phyloP scores from a whole-genome alignment of 2,329 filamentous ascomycete species.

The Rhynchosporium graminicola region DNA sequence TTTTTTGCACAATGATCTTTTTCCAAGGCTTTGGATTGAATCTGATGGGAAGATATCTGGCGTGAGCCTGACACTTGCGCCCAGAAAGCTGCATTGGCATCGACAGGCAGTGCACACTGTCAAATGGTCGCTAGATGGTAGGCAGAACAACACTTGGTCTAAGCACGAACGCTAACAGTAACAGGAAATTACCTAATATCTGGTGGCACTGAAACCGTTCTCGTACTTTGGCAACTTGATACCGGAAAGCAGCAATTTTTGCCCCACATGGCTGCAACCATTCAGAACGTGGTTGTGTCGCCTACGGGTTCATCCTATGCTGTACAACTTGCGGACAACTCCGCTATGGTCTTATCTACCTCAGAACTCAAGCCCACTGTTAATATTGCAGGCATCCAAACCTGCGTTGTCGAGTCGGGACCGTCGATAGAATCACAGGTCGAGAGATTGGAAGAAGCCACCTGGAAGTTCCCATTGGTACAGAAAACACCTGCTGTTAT shows the following conservation, averaged over 20 bases:
- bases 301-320: conserved; percentile 78
- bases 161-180: conserved; percentile 39
- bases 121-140: conserved; percentile 92
- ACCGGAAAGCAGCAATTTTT: conserved; percentile 80
- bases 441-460: conserved; percentile 45
- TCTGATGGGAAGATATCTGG: conserved; percentile 39
- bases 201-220: conserved; percentile 83
- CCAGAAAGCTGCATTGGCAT: conserved; percentile 85
- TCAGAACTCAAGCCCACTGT: conserved; percentile 82
- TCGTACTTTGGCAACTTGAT: conserved; percentile 92
- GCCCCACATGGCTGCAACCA: conserved; percentile 84
- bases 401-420: conserved; percentile 52
- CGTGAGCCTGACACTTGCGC: conserved; percentile 44
- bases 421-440: conserved; percentile 56
- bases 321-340: conserved; percentile 88
- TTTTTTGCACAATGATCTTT: conserved; percentile 76
- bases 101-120: conserved; percentile 77
- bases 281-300: conserved; percentile 84
- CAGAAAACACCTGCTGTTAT: conserved; percentile 58
- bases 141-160: conserved; percentile 29
- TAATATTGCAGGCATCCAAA: conserved; percentile 82
- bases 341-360: conserved; percentile 85
- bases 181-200: conserved; percentile 90
- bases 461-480: conserved; percentile 34
- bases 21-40: conserved; percentile 54